Base-by-base conservation (phyloP, 2,329 filamentous ascomycete genomes). In the Aspergillus amoenus region DNA sequence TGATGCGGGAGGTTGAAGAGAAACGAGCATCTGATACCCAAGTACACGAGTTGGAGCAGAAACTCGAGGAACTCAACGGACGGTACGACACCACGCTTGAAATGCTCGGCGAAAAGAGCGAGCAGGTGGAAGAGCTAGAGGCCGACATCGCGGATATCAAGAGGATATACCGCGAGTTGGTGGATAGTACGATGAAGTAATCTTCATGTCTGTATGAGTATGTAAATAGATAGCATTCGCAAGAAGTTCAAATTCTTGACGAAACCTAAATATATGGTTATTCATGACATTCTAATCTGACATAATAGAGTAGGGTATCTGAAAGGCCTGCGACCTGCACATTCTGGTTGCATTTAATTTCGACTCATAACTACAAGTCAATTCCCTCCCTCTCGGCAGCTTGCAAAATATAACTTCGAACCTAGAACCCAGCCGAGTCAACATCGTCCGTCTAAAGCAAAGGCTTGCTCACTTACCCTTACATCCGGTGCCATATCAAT, bases 71-170 rank as follows among this genome's bases (percentile, higher is more conserved):
- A 42, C 79, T 97, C 62, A 87, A 90, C 67, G 80, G 85, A 61
- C 82, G 93, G 66, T 96, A 97, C 71, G 87, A 96, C 71, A 94
- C 92, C 13, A 95, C 91, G 58, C 80, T 99, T 52, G 93, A 97
- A 78, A 88, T 97, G 86, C 78, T 99, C 56, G 94, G 94, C 1
- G 94, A 99, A 83, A 96, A 96, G 84, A 96, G 91, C 73, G 94
- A 99, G 80, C 79, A 89, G 69, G 93, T 96, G 2, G 92, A 96
- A 70, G 94, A 99, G 80, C 79, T 99, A 64, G 86, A 83, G 73
- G 88, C 89, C 12, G 94, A 97, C 79, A 89, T 99, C 52, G 81
- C 87, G 63, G 94, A 99, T 79, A 82, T 99, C 72, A 99, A 99
- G 80, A 88, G 88, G 69, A 96, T 99, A 83, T 97, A 97, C 78